Evolutionary conservation across 768 basidiomycete genomes (phyloP), one percentile per base, ranked within the genome.

Genomic region (Tulasnella sp.): DNA sequence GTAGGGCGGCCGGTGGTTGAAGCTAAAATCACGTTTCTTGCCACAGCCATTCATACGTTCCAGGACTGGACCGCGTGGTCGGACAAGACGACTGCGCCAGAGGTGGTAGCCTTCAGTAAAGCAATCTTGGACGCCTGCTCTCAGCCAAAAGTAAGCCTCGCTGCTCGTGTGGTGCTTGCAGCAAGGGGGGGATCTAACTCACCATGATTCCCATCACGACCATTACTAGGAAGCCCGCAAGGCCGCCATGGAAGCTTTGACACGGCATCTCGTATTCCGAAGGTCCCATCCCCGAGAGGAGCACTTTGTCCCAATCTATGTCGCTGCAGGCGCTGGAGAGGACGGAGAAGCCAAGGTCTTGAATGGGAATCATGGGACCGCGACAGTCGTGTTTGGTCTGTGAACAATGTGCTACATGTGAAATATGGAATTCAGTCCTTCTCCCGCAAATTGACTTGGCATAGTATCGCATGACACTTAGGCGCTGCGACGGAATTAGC

Each of bases 221-320:
- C n/a, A n/a, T n/a, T n/a, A n/a, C n/a, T n/a, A n/a, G n/a, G n/a
- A n/a, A n/a, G n/a, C n/a, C n/a, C n/a, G n/a, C n/a, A 78, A 86
- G 74, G 89, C 87, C 6, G 45, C 49, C 25, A 81, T 93, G 83
- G 76, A 88, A 72, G 82, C 83, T 11, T 83, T 95, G 76, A 84
- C 85, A 11, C 83, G 83, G 58, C 91, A 93, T 79, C 82, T 84
- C 4, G 87, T 87, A 11, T 94, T 92, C 85, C 86, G 89, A 4
- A 80, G 84, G 0, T 87, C 90, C 36, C 91, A 96, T 79, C 93
- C 93, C 1, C 86, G 91, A 2, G 89, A 89, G 78, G 93, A 96
- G 37, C 93, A 94, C 80, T 92, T 94, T 80, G 85, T 94, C 19
- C 93, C 93, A 12, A 78, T 94, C 19, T 92, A 93, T 81, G 85